Evolutionary conservation across 768 basidiomycete genomes (phyloP).

Genomic region (Sporobolomyces phaffii): DNA sequence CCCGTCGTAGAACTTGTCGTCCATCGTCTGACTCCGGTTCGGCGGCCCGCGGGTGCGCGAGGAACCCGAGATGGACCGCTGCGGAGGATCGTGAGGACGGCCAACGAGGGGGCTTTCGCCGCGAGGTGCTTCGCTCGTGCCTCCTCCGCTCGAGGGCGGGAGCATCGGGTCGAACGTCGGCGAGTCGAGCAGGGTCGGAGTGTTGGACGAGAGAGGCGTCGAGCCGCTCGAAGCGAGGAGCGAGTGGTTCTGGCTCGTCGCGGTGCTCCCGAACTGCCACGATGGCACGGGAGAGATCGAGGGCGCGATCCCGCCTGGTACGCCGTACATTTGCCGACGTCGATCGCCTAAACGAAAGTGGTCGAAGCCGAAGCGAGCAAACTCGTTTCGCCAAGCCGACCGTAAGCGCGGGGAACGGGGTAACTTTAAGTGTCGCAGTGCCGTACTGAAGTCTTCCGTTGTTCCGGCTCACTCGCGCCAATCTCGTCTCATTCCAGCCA

Average conservation of each 20-base stretch:
- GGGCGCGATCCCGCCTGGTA: background rate
- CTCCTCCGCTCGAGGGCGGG: background rate
- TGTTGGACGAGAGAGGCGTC: background rate
- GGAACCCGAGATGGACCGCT: background rate
- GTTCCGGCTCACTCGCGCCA: too few relatives aligned
- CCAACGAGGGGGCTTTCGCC: background rate
- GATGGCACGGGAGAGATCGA: slow-evolving; percentile 2
- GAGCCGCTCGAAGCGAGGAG: background rate
- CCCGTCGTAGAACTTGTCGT: slow-evolving; percentile 29
- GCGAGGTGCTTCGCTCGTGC: background rate
- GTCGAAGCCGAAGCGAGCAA: too few relatives aligned
- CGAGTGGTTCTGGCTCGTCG: background rate
- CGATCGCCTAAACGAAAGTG: too few relatives aligned
- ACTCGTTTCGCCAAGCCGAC: too few relatives aligned
- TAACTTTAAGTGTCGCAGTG: too few relatives aligned
- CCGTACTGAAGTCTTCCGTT: too few relatives aligned
- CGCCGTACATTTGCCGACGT: background rate
- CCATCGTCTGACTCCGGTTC: slow-evolving; percentile 21
- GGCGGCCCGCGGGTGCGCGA: slow-evolving; percentile 21
- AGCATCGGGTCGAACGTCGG: slow-evolving; percentile 15
- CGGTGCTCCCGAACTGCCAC: background rate
- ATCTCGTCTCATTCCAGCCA: too few relatives aligned
- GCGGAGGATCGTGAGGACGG: slow-evolving; percentile 2
- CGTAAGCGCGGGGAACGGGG: too few relatives aligned
- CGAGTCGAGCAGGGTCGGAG: slow-evolving; percentile 11